These are phyloP conservation scores for Colletotrichum endophyticum DNA, from an alignment of 2,329 filamentous ascomycete species.

Conservation along the genomic window DNA sequence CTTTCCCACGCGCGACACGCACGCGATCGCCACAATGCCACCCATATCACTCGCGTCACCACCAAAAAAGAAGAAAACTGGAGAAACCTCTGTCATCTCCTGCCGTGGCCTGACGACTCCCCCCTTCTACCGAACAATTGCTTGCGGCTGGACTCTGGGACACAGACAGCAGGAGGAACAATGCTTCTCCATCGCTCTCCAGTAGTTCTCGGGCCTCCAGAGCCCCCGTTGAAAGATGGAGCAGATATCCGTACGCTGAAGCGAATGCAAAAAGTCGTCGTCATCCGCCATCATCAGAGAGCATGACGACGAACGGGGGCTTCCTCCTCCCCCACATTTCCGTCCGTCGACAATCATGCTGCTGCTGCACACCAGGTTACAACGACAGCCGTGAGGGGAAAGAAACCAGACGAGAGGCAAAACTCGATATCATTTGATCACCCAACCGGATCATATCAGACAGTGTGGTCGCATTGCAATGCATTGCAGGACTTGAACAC, in stretches of 20 bases:
- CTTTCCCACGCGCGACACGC: not conserved
- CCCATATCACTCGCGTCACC: not conserved
- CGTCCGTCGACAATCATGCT: not conserved
- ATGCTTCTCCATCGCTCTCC: not conserved
- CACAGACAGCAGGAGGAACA: not conserved
- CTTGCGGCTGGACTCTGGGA: not conserved
- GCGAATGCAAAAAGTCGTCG: not conserved
- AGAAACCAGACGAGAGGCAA: not conserved
- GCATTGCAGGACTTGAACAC: not conserved
- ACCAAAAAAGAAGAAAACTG: not conserved
- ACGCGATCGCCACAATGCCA: slow-evolving; percentile 4
- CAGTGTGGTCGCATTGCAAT: not conserved
- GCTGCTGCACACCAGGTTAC: not conserved
- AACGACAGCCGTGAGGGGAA: not conserved
- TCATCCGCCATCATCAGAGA: slow-evolving; percentile 7
- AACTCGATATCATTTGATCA: not conserved
- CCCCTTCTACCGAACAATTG: not conserved
- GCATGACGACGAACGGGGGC: not conserved
- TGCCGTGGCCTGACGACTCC: not conserved
- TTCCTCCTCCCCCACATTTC: not conserved
- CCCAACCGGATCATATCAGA: not conserved
- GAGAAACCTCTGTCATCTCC: not conserved
- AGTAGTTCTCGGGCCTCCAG: not conserved
- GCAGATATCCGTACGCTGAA: not conserved
- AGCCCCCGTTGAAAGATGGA: not conserved